Conservation (phyloP, 2,329 filamentous ascomycete species). For the Aspergillus vadensis region DNA sequence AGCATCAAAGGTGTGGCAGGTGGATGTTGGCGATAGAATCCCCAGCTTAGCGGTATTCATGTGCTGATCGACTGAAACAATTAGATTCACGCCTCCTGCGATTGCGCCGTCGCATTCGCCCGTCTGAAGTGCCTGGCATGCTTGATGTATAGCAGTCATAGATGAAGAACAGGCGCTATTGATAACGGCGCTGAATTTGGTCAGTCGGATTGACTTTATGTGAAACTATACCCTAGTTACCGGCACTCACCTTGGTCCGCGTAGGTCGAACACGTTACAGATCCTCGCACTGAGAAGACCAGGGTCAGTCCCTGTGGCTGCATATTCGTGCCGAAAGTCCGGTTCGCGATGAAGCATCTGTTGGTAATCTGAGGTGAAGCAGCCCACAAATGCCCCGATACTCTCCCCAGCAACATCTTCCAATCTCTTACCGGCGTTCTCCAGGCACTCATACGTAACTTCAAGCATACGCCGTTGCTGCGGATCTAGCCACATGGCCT, state of each 20-base stretch:
- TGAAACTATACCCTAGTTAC: too few species aligned
- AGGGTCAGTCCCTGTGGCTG: slow-evolving; percentile 15
- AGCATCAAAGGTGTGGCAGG: slow-evolving; percentile 29
- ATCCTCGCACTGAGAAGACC: slow-evolving; percentile 14
- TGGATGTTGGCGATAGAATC: slow-evolving; percentile 36
- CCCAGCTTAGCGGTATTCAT: slow-evolving; percentile 33
- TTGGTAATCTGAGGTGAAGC: slow-evolving; percentile 27
- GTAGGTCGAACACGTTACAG: slow-evolving; percentile 26
- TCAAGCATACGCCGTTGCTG: slow-evolving; percentile 39
- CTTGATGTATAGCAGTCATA: slow-evolving; percentile 31
- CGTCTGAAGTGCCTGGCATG: slow-evolving; percentile 26
- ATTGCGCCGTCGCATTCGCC: slow-evolving; percentile 27
- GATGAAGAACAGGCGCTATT: slow-evolving; percentile 42
- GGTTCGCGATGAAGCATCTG: neutral
- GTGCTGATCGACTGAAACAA: slow-evolving; percentile 33
- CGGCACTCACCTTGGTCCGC: slow-evolving; percentile 14
- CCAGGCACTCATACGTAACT: slow-evolving; percentile 37
- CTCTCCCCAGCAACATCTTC: slow-evolving; percentile 26
- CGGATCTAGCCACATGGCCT: slow-evolving; percentile 33
- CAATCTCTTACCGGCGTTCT: slow-evolving; percentile 33
- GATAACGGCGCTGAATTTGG: slow-evolving; percentile 27
- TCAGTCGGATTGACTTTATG: neutral
- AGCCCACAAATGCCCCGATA: slow-evolving; percentile 30
- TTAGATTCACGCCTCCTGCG: slow-evolving; percentile 37
- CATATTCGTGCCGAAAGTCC: neutral